phyloP scores from a whole-genome alignment of 148 eudicot genomes.

The Rhododendron molle region DNA sequence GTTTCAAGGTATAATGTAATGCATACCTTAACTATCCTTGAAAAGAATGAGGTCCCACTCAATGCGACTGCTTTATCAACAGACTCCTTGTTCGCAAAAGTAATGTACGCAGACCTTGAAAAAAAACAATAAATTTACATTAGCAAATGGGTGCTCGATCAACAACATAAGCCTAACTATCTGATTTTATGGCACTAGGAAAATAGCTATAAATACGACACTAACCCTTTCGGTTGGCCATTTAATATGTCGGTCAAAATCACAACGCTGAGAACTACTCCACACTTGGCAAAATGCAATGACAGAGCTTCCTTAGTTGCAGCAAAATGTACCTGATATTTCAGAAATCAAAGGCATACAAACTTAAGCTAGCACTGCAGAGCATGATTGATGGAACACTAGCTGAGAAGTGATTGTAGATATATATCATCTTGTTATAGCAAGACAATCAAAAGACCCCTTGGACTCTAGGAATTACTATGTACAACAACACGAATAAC shows the following conservation, averaged over 20 bases:
- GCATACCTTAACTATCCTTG: constrained; percentile 37
- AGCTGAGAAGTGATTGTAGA: not conserved
- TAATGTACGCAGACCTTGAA: constrained; percentile 46
- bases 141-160: not conserved
- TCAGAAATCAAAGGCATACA: not conserved
- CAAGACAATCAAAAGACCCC: not conserved
- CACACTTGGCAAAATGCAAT: constrained; percentile 35
- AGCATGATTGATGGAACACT: not conserved
- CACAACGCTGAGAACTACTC: constrained; percentile 25
- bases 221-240: constrained; percentile 25
- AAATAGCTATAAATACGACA: not conserved
- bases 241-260: constrained; percentile 15
- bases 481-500: not conserved
- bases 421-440: not conserved
- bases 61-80: constrained; percentile 36
- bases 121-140: not conserved
- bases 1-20: not conserved
- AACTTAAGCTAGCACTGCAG: constrained; percentile 7
- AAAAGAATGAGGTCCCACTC: constrained; percentile 41
- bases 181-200: not conserved
- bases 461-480: constrained; percentile 1
- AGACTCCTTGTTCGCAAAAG: constrained; percentile 42
- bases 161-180: not conserved
- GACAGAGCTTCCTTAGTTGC: constrained; percentile 35
- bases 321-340: constrained; percentile 37